These are phyloP conservation scores for Sporobolus alterniflorus DNA, from an alignment of 202 grass and related monocot species.

Conservation along the genomic window DNA sequence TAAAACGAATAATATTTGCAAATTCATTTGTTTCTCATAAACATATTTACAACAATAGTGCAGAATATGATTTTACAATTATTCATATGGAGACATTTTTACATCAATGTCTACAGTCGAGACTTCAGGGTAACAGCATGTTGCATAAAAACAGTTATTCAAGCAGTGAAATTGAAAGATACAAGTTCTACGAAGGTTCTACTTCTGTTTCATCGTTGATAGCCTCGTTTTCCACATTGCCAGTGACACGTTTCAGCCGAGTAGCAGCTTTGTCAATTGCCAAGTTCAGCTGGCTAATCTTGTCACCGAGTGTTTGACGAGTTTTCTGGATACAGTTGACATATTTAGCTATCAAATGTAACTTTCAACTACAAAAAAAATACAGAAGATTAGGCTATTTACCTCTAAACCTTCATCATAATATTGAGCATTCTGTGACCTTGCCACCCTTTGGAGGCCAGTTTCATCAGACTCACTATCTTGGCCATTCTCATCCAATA, in stretches of 20 bases:
- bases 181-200: conserved; percentile 46
- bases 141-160: conserved; percentile 19
- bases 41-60: background rate
- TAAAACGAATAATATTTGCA: background rate
- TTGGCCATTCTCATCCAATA: conserved; percentile 53
- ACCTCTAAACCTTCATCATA: conserved; percentile 64
- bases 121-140: background rate
- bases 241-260: conserved; percentile 42
- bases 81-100: conserved; percentile 6
- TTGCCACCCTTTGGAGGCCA: conserved; percentile 34
- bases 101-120: conserved; percentile 10
- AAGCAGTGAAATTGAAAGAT: conserved; percentile 29
- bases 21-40: background rate
- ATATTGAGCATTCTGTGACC: conserved; percentile 19
- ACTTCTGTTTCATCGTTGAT: conserved; percentile 42
- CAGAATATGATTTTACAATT: background rate
- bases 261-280: conserved; percentile 72
- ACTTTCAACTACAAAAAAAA: background rate
- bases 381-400: background rate
- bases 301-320: conserved; percentile 67
- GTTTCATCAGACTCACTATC: conserved; percentile 38
- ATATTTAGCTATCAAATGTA: conserved; percentile 25
- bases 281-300: conserved; percentile 67
- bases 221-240: conserved; percentile 46
- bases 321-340: conserved; percentile 47